phyloP scores from a whole-genome alignment of 192 early-diverging fungal genomes.

The Mortierella antarctica region DNA sequence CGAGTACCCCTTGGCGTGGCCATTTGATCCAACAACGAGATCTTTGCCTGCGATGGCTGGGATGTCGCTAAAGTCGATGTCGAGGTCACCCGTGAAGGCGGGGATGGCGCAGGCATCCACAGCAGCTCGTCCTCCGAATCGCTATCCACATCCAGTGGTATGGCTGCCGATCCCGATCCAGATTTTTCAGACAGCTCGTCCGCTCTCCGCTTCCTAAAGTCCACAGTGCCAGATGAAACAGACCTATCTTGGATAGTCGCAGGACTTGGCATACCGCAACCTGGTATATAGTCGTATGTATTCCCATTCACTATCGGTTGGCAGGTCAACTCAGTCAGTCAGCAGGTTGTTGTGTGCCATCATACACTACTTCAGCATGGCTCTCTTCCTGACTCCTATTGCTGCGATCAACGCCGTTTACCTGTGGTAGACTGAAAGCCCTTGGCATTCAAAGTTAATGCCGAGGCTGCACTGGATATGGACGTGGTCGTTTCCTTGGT shows the following conservation, averaged over 20 bases:
- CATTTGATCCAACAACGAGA: slow-evolving; percentile 44
- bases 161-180: background rate
- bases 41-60: background rate
- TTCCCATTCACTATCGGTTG: background rate
- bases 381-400: no score
- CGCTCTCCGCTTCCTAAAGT: slow-evolving; percentile 20
- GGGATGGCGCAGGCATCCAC: background rate
- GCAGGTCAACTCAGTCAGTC: background rate
- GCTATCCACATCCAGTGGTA: slow-evolving; percentile 19
- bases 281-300: slow-evolving; percentile 5
- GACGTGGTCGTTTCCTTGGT: slow-evolving; percentile 1
- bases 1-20: slow-evolving; percentile 38
- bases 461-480: background rate
- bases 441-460: background rate
- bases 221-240: background rate
- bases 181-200: background rate
- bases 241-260: background rate
- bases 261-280: background rate
- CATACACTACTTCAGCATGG: no score
- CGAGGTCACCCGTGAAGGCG: background rate
- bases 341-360: no score
- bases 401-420: no score
- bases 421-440: background rate
- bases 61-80: background rate
- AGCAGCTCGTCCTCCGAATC: slow-evolving; percentile 31